A percentile compares a stretch with the other conserved stretches of the same genome.
These are phyloP conservation scores for Erodium moschatum DNA, from an alignment of 441 rosid species.

Conservation along the genomic window DNA sequence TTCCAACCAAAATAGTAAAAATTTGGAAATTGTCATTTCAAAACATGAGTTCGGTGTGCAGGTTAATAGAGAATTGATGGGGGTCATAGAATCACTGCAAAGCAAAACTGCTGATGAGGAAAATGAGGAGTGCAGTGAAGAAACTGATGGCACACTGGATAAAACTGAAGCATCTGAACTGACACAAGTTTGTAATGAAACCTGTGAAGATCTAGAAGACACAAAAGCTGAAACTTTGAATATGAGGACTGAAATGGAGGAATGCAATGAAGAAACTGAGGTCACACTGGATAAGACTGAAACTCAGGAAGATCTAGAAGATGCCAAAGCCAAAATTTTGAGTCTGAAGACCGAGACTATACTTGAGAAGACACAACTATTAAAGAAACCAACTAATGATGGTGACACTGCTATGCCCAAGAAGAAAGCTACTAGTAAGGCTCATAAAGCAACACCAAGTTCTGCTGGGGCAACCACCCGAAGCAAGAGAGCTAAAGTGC, in stretches of 20 bases:
- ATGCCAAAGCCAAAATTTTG: neutral
- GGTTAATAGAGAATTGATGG: slow-evolving; percentile 22
- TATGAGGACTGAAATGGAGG: no score
- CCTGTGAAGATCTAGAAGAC: no score
- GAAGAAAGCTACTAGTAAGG: neutral
- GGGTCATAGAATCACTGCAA: slow-evolving; percentile 20
- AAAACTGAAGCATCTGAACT: neutral
- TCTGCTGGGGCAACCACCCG: neutral
- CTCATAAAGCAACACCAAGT: neutral
- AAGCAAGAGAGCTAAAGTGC: slow-evolving; percentile 1
- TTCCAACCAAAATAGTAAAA: neutral
- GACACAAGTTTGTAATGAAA: neutral
- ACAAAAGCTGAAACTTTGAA: no score
- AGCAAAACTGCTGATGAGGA: neutral
- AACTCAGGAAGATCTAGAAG: neutral
- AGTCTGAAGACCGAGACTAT: neutral
- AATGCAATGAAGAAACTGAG: no score
- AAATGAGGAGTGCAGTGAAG: neutral
- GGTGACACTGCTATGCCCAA: neutral
- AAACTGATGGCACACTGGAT: neutral
- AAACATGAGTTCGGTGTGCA: slow-evolving; percentile 6
- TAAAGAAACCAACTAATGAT: neutral
- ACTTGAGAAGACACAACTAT: neutral
- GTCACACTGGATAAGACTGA: neutral
- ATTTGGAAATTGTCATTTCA: neutral